Evolutionary conservation across 768 basidiomycete species (phyloP), one percentile per base, ranked within the genome.

Genomic region (Xerocomus spinulosus): DNA sequence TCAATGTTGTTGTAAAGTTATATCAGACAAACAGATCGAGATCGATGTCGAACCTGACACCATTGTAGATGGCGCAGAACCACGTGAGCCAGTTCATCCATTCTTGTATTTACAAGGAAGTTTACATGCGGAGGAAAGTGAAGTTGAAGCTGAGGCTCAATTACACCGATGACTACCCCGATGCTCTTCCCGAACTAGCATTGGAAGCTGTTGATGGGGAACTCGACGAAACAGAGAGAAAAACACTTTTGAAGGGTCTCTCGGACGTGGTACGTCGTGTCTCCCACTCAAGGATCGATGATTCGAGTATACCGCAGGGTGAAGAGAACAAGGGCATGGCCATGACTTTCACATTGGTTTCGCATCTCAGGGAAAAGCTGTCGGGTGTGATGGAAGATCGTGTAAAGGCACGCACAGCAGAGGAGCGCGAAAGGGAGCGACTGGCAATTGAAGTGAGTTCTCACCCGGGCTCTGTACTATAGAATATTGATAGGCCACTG

Each of bases 341-440:
- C 3, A 97, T 98, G 93, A 94, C 93, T 15, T 99, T 96, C 63
- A 92, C 95, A 0, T 74, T 99, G 15, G 84, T 92, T 10, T 85
- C 88, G 0, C 84, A 87, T 57, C 77, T 96, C 37, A 77, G 87
- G 54, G 93, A 97, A 67, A 74, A 80, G 42, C 71, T 97, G 14
- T 78, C 83, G 5, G 59, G 63, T 15, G 69, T 94, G 21, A 78
- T 92, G 29, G 77, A 76, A 32, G 59, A 68, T 36, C 79, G 90
- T 53, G 73, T 72, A 17, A 82, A 82, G 48, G 75, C 67, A 49
- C 74, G 70, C 52, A 73, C 75, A 45, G 72, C 74, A 53, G 82
- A 80, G 59, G 90, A 83, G 45, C 75, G 64, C 46, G 90, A 97
- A 68, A 81, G 75, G 59, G 87, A 89, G 60, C 79, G 83, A 36